Base-by-base conservation (phyloP, 2,329 filamentous ascomycete genomes). In the Epichloe bromicola region DNA sequence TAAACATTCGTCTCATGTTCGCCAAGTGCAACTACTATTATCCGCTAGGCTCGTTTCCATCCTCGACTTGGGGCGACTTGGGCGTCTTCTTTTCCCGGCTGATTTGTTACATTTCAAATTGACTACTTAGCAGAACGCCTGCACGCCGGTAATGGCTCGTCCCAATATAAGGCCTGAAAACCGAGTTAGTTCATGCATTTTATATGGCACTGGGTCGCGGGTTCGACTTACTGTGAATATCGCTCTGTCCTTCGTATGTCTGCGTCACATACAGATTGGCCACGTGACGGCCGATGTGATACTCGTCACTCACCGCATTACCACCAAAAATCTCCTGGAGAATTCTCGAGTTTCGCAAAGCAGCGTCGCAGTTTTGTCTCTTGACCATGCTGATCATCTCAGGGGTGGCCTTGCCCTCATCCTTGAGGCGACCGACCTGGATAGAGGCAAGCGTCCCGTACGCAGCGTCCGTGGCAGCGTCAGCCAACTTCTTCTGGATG, bases 371-470 rank as follows among this genome's bases (percentile, higher is more conserved):
- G 69, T 98, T 98, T 72, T 97, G 90, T 58, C 93, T 78, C 78
- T 98, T 98, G 65, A 97, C 83, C 87, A 98, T 79, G 65, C 79
- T 83, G 61, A 98, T 95, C 91, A 97, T 97, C 73, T 98, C 93
- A 6, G 93, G 90, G 3, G 85, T 83, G 23, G 79, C 82, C 67
- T 88, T 87, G 56, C 90, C 90, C 64, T 88, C 82, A 60, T 97
- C 91, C 77, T 96, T 97, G 52, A 97, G 79, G 55, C 91, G 76
- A 49, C 89, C 90, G 37, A 97, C 91, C 69, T 98, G 93, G 52
- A 88, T 81, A 7, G 88, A 85, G 6, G 93, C 93, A 50, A 95
- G 72, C n/a, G 88, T 86, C 42, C 93, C 93, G 64, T 86, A 97
- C 1, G 90, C 85, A 2, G 86, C 88, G 66, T 98, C 93, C 1